phyloP scores from a whole-genome alignment of 768 basidiomycete species.

The Boletus vinaceobasis region DNA sequence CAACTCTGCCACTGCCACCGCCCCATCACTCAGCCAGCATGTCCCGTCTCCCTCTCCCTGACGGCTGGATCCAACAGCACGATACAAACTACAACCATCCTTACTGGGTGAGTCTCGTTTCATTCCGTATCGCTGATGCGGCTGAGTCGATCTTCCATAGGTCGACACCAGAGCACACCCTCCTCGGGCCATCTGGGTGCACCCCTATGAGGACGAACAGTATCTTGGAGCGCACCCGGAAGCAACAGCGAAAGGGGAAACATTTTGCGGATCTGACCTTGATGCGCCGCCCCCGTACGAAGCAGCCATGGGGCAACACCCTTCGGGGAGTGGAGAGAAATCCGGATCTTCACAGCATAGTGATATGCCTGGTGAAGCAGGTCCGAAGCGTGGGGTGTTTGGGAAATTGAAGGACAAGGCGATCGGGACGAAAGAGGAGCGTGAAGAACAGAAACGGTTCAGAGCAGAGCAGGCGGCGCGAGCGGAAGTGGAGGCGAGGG shows the following conservation, averaged over 20 bases:
- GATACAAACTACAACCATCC: slow-evolving; percentile 41
- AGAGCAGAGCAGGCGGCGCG: slow-evolving; percentile 30
- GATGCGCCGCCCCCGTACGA: slow-evolving; percentile 30
- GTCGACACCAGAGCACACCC: slow-evolving; percentile 63
- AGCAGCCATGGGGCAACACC: slow-evolving; percentile 26
- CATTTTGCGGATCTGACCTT: background rate
- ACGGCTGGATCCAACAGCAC: slow-evolving; percentile 54
- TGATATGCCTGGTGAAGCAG: background rate
- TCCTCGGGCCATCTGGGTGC: slow-evolving; percentile 66
- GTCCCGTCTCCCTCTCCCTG: slow-evolving; percentile 42
- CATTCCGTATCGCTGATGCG: too few relatives aligned
- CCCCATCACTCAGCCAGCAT: slow-evolving; percentile 7
- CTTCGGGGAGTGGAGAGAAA: slow-evolving; percentile 20
- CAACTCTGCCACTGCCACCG: background rate
- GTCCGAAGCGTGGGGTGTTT: slow-evolving; percentile 50
- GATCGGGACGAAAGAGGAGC: slow-evolving; percentile 62
- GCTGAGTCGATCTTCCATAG: slow-evolving; percentile 29
- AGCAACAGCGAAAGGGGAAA: slow-evolving; percentile 35
- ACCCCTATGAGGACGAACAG: slow-evolving; percentile 67
- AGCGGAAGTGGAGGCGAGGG: slow-evolving; percentile 18
- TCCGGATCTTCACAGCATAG: background rate
- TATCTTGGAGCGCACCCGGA: slow-evolving; percentile 58
- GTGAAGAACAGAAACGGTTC: slow-evolving; percentile 42
- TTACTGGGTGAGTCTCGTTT: slow-evolving; percentile 44
- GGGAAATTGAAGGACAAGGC: slow-evolving; percentile 62